phyloP scores from a whole-genome alignment of 2,329 filamentous ascomycete genomes.

The Claviceps digitariae region DNA sequence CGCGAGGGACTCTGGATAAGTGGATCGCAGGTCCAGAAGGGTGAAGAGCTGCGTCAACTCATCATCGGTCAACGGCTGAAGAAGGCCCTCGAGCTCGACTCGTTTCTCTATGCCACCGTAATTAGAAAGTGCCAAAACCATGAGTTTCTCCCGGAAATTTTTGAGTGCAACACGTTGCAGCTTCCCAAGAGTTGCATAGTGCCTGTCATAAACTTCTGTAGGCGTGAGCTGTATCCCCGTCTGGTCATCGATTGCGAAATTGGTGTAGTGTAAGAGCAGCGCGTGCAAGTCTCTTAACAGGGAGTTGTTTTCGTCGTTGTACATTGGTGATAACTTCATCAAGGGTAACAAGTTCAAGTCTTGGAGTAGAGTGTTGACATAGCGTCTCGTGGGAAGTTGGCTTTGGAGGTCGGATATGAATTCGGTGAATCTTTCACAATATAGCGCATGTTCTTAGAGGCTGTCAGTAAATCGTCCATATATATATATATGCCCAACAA shows the following conservation, averaged over 20 bases:
- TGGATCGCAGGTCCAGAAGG: constrained; percentile 62
- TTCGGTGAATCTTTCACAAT: constrained; percentile 89
- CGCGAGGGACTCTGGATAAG: constrained; percentile 61
- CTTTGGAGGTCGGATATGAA: constrained; percentile 83
- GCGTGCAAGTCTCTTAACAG: constrained; percentile 68
- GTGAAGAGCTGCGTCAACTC: constrained; percentile 59
- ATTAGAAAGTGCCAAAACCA: constrained; percentile 84
- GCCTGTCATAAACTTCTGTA: constrained; percentile 62
- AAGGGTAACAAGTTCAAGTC: constrained; percentile 74
- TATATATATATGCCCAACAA: too few species aligned
- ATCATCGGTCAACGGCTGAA: constrained; percentile 57
- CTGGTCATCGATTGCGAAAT: constrained; percentile 86
- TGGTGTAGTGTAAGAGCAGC: constrained; percentile 74
- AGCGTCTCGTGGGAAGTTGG: constrained; percentile 84
- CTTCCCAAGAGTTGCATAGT: constrained; percentile 63
- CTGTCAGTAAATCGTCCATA: not conserved
- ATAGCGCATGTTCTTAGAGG: constrained; percentile 23
- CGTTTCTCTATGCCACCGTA: constrained; percentile 77
- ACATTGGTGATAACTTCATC: constrained; percentile 66
- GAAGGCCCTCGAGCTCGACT: constrained; percentile 61
- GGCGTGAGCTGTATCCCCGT: constrained; percentile 63
- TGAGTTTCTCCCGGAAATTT: constrained; percentile 78
- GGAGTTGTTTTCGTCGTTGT: constrained; percentile 57
- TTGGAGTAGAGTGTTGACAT: constrained; percentile 76
- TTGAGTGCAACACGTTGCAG: constrained; percentile 69